Evolutionary conservation across 2,329 filamentous ascomycete genomes (phyloP).

Genomic region (Trichoderma brevicompactum): DNA sequence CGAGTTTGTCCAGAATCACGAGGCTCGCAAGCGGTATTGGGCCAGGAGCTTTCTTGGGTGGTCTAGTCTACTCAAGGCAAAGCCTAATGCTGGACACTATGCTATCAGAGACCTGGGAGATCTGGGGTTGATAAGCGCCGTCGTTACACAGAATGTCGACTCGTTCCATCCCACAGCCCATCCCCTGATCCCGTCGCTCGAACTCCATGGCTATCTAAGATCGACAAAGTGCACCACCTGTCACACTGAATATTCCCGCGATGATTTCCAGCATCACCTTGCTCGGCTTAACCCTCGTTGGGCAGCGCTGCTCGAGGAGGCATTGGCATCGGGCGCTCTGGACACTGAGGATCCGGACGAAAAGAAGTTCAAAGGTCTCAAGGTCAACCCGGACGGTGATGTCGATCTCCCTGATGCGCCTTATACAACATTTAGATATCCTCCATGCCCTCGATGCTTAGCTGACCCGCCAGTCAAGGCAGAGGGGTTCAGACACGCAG

Average conservation of each 20-base stretch:
- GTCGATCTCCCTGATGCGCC: conserved; percentile 86
- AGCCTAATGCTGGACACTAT: conserved; percentile 78
- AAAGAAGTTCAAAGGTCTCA: conserved; percentile 69
- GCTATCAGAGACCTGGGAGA: conserved; percentile 74
- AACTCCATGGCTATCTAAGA: conserved; percentile 90
- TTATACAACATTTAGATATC: conserved; percentile 89
- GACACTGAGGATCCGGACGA: conserved; percentile 76
- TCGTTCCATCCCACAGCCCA: conserved; percentile 85
- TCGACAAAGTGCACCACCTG: conserved; percentile 82
- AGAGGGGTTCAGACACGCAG: conserved; percentile 59
- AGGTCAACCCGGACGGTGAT: conserved; percentile 91
- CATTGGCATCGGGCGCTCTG: conserved; percentile 74
- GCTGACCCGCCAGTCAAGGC: conserved; percentile 60
- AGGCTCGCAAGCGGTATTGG: conserved; percentile 92
- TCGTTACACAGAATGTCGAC: conserved; percentile 97
- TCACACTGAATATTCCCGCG: conserved; percentile 69
- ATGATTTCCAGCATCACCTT: conserved; percentile 75
- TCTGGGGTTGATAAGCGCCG: conserved; percentile 72
- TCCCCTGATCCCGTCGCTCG: conserved; percentile 73
- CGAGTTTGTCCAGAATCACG: conserved; percentile 82
- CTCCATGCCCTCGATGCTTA: conserved; percentile 82
- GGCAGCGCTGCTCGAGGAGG: conserved; percentile 74
- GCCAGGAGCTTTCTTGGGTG: conserved; percentile 92
- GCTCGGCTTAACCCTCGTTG: conserved; percentile 83
- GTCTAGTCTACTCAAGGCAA: conserved; percentile 78